Conservation (phyloP, 495 filamentous ascomycete genomes). For the Eremomyces bilateralis region DNA sequence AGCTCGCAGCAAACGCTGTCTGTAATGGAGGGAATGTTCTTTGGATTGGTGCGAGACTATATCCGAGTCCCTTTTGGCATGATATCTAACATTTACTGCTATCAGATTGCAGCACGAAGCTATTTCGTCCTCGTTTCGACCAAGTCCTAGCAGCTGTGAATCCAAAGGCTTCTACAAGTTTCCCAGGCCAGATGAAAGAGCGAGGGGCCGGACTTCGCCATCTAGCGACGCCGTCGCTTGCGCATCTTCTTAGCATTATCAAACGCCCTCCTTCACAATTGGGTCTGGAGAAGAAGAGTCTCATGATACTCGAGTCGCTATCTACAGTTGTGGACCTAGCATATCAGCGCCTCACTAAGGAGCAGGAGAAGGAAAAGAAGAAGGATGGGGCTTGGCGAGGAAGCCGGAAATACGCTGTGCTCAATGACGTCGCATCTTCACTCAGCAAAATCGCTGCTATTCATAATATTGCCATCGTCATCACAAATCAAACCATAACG, state of each 20-base stretch:
- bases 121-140: conserved; percentile 8
- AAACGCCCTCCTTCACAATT: conserved; percentile 35
- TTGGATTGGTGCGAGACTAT: conserved; percentile 56
- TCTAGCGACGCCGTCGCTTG: conserved; percentile 29
- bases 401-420: conserved; percentile 37
- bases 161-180: background rate
- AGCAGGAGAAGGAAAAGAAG: conserved; percentile 15
- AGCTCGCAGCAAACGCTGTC: conserved; percentile 43
- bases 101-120: conserved; percentile 9
- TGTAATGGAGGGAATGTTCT: conserved; percentile 40
- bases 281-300: conserved; percentile 32
- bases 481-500: conserved; percentile 51
- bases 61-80: conserved; percentile 6
- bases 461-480: conserved; percentile 40
- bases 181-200: conserved; percentile 1
- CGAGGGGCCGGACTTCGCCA: conserved; percentile 13
- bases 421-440: conserved; percentile 30
- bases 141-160: conserved; percentile 6
- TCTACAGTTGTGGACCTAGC: conserved; percentile 53
- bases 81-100: conserved; percentile 2
- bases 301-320: conserved; percentile 59
- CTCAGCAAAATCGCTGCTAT: conserved; percentile 49
- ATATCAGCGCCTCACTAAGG: conserved; percentile 32
- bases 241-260: conserved; percentile 59
- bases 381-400: conserved; percentile 31